phyloP scores from a whole-genome alignment of 192 early-diverging fungal species.

The Podila clonocystis region DNA sequence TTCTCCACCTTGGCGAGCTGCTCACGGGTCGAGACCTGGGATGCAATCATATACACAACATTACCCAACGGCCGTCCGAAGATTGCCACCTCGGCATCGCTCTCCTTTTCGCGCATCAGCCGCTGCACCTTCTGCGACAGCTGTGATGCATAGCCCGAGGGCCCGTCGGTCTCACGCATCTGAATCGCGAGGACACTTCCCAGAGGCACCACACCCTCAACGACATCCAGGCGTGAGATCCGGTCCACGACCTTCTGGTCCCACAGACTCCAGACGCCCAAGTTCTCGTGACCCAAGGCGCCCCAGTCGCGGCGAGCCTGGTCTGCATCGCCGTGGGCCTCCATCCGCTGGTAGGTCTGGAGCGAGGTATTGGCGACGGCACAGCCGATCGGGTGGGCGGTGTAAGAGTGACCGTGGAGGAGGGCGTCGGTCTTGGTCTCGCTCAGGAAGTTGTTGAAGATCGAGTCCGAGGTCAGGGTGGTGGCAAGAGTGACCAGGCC shows the following conservation, averaged over 20 bases:
- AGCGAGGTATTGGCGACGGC: constrained; percentile 70
- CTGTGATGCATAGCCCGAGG: constrained; percentile 27
- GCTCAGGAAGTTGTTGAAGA: constrained; percentile 75
- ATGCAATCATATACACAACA: constrained; percentile 81
- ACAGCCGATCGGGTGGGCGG: constrained; percentile 86
- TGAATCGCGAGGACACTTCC: constrained; percentile 78
- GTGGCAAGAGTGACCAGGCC: constrained; percentile 76
- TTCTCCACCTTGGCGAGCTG: constrained; percentile 57
- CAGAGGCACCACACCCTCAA: constrained; percentile 72
- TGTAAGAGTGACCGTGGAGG: constrained; percentile 86
- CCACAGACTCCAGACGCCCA: constrained; percentile 64
- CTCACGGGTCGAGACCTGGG: constrained; percentile 58
- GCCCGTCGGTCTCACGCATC: constrained; percentile 53
- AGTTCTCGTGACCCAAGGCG: constrained; percentile 18
- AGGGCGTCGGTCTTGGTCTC: constrained; percentile 73
- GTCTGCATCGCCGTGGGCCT: constrained; percentile 39
- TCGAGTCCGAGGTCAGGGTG: constrained; percentile 68
- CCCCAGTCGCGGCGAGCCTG: constrained; percentile 52
- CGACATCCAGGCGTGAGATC: constrained; percentile 64
- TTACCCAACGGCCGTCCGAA: constrained; percentile 80
- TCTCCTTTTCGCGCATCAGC: constrained; percentile 39
- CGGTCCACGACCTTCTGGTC: constrained; percentile 53
- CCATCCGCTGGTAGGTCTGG: constrained; percentile 58
- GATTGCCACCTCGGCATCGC: constrained; percentile 50
- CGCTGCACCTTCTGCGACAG: constrained; percentile 33